Percentiles rank a stretch among this genome's conserved stretches.
Conservation (phyloP, 306 rosid genomes). For the Arachis stenosperma region DNA sequence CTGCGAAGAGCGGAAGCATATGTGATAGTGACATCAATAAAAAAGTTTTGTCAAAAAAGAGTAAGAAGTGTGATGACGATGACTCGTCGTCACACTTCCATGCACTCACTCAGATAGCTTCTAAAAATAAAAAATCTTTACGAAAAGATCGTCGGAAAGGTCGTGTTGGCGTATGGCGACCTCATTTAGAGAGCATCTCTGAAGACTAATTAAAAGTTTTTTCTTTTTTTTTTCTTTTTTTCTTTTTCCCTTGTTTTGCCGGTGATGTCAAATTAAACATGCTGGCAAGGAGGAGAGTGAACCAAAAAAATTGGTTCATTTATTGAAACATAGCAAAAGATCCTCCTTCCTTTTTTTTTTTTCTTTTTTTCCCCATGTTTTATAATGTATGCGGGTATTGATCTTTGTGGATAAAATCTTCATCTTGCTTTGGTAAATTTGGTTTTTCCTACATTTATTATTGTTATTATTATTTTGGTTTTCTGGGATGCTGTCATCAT, state of each 20-base stretch:
- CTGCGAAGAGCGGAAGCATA: not conserved
- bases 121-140: constrained; percentile 57
- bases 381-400: constrained; percentile 43
- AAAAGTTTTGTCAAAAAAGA: constrained; percentile 49
- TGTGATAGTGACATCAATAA: not conserved
- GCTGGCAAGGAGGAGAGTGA: not conserved
- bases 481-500: constrained; percentile 5
- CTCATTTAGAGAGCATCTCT: constrained; percentile 73
- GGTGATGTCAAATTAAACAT: constrained; percentile 37
- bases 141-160: constrained; percentile 63
- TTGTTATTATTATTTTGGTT: not conserved
- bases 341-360: constrained; percentile 1
- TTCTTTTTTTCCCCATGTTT: constrained; percentile 22
- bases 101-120: constrained; percentile 12
- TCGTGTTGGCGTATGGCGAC: constrained; percentile 61
- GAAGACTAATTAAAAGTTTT: constrained; percentile 50
- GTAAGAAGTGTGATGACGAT: not conserved
- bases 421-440: constrained; percentile 33
- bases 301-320: constrained; percentile 42
- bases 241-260: not conserved
- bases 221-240: not conserved
- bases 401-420: constrained; percentile 65
- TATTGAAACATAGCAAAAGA: constrained; percentile 24
- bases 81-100: constrained; percentile 12
- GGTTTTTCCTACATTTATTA: not conserved